A percentile compares a stretch with the other conserved stretches of the same genome.
Conservation (phyloP, 169 alveolate species). For the Theileria parva region DNA sequence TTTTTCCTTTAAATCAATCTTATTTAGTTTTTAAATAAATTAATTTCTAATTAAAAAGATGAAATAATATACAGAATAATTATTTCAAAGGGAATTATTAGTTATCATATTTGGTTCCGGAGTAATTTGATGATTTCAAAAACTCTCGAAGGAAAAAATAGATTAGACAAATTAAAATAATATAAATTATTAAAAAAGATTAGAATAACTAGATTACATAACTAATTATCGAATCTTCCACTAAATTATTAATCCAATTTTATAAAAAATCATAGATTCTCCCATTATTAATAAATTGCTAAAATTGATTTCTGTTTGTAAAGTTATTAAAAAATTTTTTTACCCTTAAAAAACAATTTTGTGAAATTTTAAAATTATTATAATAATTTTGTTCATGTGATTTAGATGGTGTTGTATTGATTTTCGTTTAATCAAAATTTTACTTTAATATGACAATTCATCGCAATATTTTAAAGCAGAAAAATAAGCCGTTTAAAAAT, state of each 20-base stretch:
- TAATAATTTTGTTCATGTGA: background rate
- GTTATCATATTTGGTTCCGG: background rate
- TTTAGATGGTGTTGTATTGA: background rate
- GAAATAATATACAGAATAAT: background rate
- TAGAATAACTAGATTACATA: background rate
- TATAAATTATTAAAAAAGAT: background rate
- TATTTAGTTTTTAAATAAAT: background rate
- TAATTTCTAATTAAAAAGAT: background rate
- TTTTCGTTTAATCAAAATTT: background rate
- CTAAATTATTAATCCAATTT: background rate
- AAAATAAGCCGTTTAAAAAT: conserved; percentile 61
- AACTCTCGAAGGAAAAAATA: background rate
- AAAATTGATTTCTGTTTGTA: background rate
- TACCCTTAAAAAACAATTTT: background rate
- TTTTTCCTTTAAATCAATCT: background rate
- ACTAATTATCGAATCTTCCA: conserved; percentile 3
- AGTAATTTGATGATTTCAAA: background rate
- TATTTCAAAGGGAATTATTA: background rate
- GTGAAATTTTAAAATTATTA: background rate
- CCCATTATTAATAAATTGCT: background rate
- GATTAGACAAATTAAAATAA: background rate
- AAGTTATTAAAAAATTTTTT: background rate
- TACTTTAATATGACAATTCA: conserved; percentile 48
- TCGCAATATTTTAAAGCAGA: conserved; percentile 57
- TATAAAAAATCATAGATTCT: background rate